Percentiles rank a stretch among this genome's conserved stretches.
Evolutionary conservation across 164 flowering plant genomes (phyloP).

Genomic region (Annona squamosa): DNA sequence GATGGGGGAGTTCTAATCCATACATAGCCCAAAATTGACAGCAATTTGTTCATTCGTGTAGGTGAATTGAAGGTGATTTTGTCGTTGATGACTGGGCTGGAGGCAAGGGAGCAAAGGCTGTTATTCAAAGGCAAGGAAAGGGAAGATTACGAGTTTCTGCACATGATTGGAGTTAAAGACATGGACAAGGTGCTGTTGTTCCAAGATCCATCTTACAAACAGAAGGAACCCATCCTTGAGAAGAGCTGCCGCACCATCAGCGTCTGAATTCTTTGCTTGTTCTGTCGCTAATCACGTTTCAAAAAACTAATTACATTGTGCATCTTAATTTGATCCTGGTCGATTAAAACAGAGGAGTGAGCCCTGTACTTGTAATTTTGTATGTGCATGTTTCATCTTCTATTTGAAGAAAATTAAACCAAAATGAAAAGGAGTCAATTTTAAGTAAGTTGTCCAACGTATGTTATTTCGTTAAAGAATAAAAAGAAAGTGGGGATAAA

Average conservation of each 20-base stretch:
- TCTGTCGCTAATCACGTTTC: neutral
- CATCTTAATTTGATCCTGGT: too few relatives aligned
- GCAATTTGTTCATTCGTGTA: conserved; percentile 7
- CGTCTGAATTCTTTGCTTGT: conserved; percentile 3
- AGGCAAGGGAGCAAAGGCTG: conserved; percentile 68
- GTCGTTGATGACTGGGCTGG: conserved; percentile 53
- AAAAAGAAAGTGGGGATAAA: too few relatives aligned
- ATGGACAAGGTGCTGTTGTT: conserved; percentile 68
- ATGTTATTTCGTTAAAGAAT: too few relatives aligned
- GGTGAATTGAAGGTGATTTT: conserved; percentile 75
- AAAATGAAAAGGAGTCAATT: too few relatives aligned
- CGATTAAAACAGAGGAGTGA: too few relatives aligned
- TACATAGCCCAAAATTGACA: too few relatives aligned
- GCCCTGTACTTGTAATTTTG: too few relatives aligned
- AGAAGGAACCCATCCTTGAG: conserved; percentile 36
- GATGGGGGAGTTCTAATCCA: neutral
- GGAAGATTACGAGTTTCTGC: conserved; percentile 61
- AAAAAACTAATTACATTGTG: too few relatives aligned
- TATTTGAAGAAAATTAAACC: too few relatives aligned
- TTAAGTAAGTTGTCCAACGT: too few relatives aligned
- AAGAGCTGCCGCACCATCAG: conserved; percentile 36
- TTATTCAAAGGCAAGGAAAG: conserved; percentile 79
- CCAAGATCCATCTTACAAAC: conserved; percentile 68
- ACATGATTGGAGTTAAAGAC: conserved; percentile 84
- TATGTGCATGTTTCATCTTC: too few relatives aligned